phyloP scores from a whole-genome alignment of 2,329 filamentous ascomycete genomes.

The Hymenotorrendiella dingleyae region DNA sequence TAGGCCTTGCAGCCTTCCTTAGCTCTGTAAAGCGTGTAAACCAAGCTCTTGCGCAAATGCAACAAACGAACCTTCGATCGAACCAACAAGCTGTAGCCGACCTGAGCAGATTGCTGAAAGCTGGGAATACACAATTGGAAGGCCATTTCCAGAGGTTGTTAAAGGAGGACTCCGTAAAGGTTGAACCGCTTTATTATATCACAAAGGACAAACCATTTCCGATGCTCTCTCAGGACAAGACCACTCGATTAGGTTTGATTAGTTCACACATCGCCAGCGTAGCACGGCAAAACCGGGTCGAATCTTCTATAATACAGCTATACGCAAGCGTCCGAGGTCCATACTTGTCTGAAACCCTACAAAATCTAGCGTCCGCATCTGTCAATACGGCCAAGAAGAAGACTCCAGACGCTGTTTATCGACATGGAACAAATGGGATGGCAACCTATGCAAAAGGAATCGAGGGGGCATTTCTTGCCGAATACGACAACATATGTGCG shows the following conservation, averaged over 20 bases:
- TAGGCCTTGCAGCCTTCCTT: slow-evolving; percentile 78
- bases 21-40: slow-evolving; percentile 84
- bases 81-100: slow-evolving; percentile 87
- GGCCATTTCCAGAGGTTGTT: slow-evolving; percentile 75
- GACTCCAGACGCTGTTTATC: slow-evolving; percentile 73
- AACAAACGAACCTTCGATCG: slow-evolving; percentile 81
- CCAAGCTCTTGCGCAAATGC: slow-evolving; percentile 77
- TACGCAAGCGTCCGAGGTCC: slow-evolving; percentile 83
- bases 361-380: slow-evolving; percentile 82
- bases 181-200: slow-evolving; percentile 88
- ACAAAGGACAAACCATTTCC: slow-evolving; percentile 88
- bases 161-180: slow-evolving; percentile 67
- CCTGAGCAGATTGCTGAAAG: slow-evolving; percentile 68
- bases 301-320: slow-evolving; percentile 70
- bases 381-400: slow-evolving; percentile 78
- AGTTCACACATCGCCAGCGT: slow-evolving; percentile 68
- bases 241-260: slow-evolving; percentile 71
- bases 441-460: slow-evolving; percentile 82
- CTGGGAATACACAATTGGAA: slow-evolving; percentile 78
- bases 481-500: slow-evolving; percentile 84
- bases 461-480: slow-evolving; percentile 79
- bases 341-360: slow-evolving; percentile 75
- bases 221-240: slow-evolving; percentile 67
- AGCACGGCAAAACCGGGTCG: slow-evolving; percentile 45
- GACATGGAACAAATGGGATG: slow-evolving; percentile 84